A percentile compares a stretch with the other conserved stretches of the same genome.
Conservation (phyloP, 2,329 filamentous ascomycete genomes). For the Botrytis sinoallii region DNA sequence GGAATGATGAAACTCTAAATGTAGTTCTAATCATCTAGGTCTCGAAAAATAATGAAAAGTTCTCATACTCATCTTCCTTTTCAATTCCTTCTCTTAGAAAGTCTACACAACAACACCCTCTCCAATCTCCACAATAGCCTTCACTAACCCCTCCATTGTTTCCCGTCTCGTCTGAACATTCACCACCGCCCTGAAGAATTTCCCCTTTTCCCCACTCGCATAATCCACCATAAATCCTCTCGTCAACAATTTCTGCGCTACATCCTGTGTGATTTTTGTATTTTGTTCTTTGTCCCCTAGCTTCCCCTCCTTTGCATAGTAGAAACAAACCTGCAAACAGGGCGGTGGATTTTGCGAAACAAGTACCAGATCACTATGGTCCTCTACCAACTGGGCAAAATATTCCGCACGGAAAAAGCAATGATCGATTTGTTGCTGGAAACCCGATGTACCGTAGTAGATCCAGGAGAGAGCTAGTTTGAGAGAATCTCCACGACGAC, state of each 20-base stretch:
- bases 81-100: neutral
- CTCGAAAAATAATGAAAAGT: too few relatives aligned
- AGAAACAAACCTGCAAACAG: conserved; percentile 94
- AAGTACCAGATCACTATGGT: conserved; percentile 61
- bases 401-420: conserved; percentile 71
- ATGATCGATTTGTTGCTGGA: conserved; percentile 64
- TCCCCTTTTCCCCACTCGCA: conserved; percentile 52
- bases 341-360: conserved; percentile 77
- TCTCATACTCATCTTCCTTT: neutral
- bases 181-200: conserved; percentile 68
- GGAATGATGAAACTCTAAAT: too few relatives aligned
- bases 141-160: conserved; percentile 61
- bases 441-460: conserved; percentile 79
- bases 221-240: conserved; percentile 66
- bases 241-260: conserved; percentile 52
- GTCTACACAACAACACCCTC: conserved; percentile 6
- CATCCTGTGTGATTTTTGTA: conserved; percentile 52
- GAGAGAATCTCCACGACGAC: conserved; percentile 76
- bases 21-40: too few relatives aligned
- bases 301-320: conserved; percentile 63
- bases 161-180: conserved; percentile 58
- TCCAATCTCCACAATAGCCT: conserved; percentile 48
- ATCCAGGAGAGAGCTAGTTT: conserved; percentile 88
- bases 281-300: conserved; percentile 45
- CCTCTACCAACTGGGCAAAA: conserved; percentile 58